Evolutionary conservation across 768 basidiomycete species (phyloP).

Genomic region (Dendrothele bispora): DNA sequence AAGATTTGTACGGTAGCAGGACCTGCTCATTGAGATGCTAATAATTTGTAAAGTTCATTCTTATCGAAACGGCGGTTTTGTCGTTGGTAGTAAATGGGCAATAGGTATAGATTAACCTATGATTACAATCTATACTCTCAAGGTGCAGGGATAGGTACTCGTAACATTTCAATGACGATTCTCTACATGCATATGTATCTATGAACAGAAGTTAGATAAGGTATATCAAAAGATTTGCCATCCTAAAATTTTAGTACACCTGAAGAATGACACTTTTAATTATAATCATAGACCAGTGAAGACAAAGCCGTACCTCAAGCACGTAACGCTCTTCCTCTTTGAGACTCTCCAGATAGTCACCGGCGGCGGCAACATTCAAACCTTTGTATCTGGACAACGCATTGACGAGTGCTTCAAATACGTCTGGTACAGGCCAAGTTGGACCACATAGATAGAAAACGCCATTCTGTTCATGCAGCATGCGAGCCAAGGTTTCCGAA

Average conservation of each 20-base stretch:
- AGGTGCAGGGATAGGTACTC: no score
- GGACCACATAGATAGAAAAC: conserved; percentile 98
- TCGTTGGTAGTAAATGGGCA: no score
- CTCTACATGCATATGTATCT: no score
- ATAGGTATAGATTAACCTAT: no score
- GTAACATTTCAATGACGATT: no score
- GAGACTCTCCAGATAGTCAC: conserved; percentile 79
- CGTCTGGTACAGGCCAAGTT: conserved; percentile 99
- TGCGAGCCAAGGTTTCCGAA: conserved; percentile 68
- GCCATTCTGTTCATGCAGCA: conserved; percentile 72
- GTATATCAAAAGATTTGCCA: no score
- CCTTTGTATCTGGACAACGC: conserved; percentile 75
- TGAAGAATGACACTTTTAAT: background rate
- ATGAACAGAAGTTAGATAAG: no score
- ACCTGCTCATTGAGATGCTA: no score
- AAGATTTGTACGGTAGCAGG: no score
- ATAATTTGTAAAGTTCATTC: no score
- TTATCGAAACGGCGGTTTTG: no score
- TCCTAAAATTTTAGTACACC: background rate
- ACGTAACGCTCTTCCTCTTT: conserved; percentile 99
- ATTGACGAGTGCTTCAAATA: conserved; percentile 88
- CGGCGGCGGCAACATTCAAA: conserved; percentile 63
- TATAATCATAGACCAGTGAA: conserved; percentile 1
- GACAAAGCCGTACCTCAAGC: conserved; percentile 65
- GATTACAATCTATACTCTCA: no score